Evolutionary conservation across 768 basidiomycete genomes (phyloP).

Genomic region (Auricularia sp.): DNA sequence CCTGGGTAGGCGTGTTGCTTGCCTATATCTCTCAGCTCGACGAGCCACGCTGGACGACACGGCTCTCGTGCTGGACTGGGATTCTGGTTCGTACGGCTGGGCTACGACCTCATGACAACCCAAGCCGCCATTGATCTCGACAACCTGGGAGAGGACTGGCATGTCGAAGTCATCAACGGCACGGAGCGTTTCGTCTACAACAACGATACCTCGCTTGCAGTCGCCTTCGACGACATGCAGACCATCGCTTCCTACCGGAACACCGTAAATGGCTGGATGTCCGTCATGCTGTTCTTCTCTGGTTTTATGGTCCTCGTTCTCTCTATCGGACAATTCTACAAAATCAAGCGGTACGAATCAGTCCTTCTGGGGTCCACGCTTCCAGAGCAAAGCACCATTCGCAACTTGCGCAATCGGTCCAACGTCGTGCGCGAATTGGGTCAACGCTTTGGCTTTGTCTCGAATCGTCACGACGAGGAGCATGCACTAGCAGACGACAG

Average conservation of each 20-base stretch:
- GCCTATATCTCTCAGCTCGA: constrained; percentile 4
- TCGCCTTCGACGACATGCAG: neutral
- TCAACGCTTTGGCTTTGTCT: neutral
- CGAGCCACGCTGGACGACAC: constrained; percentile 3
- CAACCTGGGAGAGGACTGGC: neutral
- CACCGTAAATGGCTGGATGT: neutral
- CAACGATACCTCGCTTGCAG: neutral
- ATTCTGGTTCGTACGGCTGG: constrained; percentile 1
- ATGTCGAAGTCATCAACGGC: neutral
- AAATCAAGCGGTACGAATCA: neutral
- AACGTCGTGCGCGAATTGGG: neutral
- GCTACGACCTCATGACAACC: neutral
- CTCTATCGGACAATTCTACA: neutral
- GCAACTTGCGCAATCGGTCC: neutral
- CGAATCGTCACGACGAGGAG: too few species aligned
- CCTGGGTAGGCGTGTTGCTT: constrained; percentile 3
- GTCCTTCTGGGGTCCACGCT: neutral
- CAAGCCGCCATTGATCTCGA: neutral
- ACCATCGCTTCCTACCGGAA: neutral
- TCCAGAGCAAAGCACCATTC: neutral
- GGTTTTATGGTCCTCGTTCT: neutral
- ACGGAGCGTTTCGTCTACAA: neutral
- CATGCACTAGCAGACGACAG: too few species aligned
- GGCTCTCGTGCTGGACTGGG: constrained; percentile 4
- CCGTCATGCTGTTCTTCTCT: neutral